phyloP scores from a whole-genome alignment of 2,329 filamentous ascomycete species.

The Fusarium sp. region DNA sequence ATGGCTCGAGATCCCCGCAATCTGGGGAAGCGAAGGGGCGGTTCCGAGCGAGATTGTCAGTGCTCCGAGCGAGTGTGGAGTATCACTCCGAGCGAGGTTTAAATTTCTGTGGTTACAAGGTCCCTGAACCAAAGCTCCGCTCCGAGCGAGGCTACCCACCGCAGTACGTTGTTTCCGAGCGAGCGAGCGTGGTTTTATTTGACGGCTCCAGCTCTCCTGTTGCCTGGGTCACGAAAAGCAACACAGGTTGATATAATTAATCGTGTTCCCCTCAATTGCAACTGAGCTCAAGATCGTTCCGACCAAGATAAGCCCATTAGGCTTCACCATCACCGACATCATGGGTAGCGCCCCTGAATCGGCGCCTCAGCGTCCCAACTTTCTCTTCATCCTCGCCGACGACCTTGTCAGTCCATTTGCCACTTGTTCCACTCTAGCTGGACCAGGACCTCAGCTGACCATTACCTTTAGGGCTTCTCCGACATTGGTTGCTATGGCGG shows the following conservation, averaged over 20 bases:
- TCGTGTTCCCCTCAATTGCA: background rate
- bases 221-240: background rate
- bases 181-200: background rate
- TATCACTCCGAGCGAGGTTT: background rate
- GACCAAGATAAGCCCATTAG: background rate
- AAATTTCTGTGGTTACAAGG: background rate
- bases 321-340: background rate
- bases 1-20: slow-evolving; percentile 1
- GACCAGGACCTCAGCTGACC: background rate
- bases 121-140: background rate
- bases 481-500: slow-evolving; percentile 70
- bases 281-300: background rate
- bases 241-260: background rate
- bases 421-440: background rate
- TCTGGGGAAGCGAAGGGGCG: background rate
- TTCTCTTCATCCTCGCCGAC: slow-evolving; percentile 20
- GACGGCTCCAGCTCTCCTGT: background rate
- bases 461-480: slow-evolving; percentile 65
- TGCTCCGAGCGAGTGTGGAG: background rate
- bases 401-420: slow-evolving; percentile 10
- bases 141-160: background rate
- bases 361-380: slow-evolving; percentile 17
- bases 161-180: background rate
- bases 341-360: background rate
- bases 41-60: background rate